Conservation (phyloP, 2,329 filamentous ascomycete genomes). For the Colletotrichum orbiculare region DNA sequence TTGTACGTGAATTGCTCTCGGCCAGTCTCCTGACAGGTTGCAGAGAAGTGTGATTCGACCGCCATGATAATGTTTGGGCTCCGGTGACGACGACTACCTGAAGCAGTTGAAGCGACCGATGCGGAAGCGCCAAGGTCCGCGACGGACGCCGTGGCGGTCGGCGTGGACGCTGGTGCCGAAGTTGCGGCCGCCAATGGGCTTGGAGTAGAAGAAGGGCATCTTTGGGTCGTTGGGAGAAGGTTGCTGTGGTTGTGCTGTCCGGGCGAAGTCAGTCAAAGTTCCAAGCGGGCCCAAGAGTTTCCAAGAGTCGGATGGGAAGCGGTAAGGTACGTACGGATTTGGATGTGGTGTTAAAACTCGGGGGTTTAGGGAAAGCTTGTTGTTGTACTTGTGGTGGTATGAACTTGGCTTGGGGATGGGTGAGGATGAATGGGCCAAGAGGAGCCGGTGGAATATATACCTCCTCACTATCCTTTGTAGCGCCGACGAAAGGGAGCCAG, state of each 20-base stretch:
- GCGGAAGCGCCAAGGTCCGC: constrained; percentile 63
- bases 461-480: constrained; percentile 6
- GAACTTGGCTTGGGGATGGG: not conserved
- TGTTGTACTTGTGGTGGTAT: constrained; percentile 1
- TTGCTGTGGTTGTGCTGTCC: not conserved
- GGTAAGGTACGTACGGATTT: not conserved
- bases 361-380: constrained; percentile 2
- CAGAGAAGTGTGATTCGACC: too few species aligned
- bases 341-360: not conserved
- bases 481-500: constrained; percentile 25
- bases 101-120: constrained; percentile 64
- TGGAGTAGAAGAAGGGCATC: constrained; percentile 62
- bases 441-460: constrained; percentile 11
- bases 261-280: not conserved
- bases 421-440: constrained; percentile 3
- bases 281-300: not conserved
- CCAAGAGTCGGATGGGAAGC: too few species aligned
- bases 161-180: constrained; percentile 62
- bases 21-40: too few species aligned
- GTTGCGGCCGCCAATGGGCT: constrained; percentile 58
- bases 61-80: too few species aligned
- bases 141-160: constrained; percentile 57
- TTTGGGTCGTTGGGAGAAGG: constrained; percentile 11
- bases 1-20: too few species aligned
- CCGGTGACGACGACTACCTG: constrained; percentile 40